Evolutionary conservation across 257 asterid genomes (phyloP), one percentile per base, ranked within the genome.

Genomic region (Lithospermum erythrorhizon): DNA sequence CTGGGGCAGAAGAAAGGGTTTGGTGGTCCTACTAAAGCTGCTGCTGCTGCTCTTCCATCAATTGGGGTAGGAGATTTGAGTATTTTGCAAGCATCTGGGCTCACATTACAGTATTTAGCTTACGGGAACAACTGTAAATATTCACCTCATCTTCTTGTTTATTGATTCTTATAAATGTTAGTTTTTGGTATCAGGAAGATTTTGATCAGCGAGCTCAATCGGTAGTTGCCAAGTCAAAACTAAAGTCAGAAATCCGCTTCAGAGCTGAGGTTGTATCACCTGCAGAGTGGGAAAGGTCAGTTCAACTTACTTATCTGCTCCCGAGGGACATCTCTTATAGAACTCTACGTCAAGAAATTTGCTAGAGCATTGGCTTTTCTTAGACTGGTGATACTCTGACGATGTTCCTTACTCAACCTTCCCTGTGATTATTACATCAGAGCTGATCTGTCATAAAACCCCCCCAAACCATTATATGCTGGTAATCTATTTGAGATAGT

Each of bases 271-370:
- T 70, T 32, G 90, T 88, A 59, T 86, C 97, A 30, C 85, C 90
- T 58, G 78, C 15, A 69, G 98, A 86, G 78, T 91, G 98, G 98
- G 97, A 91, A 79, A 80, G 97, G 98, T 86, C 21, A 59, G 81
- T 75, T 57, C 41, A 65, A 61, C 51, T 13, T 17, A 19, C 24
- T 56, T 65, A 64, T 58, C 55, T 61, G 16, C 14, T 15, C 55
- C 18, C 22, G 2, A n/a, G 21, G 9, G 1, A 16, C 55, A 52
- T 17, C 21, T 17, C 22, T 20, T 20, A 1, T 52, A 18, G 2
- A 52, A 13, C 55, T 52, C 22, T 17, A 17, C n/a, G 55, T 52
- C 55, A 52, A 9, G 9, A 18, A 7, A 17, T 8, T 13, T 41
- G 5, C 49, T 11, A 41, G 14, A 0, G 0, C 0, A 41, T 11